Evolutionary conservation across 169 alveolate genomes (phyloP).

Genomic region (Miamiensis avidus): DNA sequence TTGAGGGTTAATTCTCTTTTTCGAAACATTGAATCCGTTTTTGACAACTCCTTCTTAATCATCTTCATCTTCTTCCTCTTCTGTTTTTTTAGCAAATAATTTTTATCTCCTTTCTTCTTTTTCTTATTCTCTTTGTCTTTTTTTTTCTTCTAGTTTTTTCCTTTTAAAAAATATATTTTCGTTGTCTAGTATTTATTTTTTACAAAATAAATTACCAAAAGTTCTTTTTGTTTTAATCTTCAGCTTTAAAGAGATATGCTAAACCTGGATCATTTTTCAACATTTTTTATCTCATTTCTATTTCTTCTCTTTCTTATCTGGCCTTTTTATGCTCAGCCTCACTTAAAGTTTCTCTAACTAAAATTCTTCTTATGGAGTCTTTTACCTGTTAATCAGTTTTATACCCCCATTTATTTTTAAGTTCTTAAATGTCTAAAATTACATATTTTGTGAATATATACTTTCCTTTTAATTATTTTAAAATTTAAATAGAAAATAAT

Average conservation of each 20-base stretch:
- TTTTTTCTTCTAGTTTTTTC: conserved; percentile 16
- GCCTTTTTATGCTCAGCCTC: conserved; percentile 17
- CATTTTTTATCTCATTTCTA: conserved; percentile 9
- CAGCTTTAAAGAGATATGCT: conserved; percentile 13
- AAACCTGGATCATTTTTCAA: conserved; percentile 29
- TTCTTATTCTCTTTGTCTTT: conserved; percentile 9
- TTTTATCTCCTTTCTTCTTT: conserved; percentile 20
- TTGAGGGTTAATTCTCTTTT: conserved; percentile 9
- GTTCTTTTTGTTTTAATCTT: neutral
- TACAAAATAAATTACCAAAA: neutral
- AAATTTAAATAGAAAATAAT: too few relatives aligned
- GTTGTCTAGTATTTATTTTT: too few relatives aligned
- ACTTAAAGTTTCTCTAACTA: conserved; percentile 13
- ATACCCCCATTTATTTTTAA: conserved; percentile 7
- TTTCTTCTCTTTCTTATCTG: conserved; percentile 26
- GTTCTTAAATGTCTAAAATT: neutral
- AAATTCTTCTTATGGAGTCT: conserved; percentile 21
- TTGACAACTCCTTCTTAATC: neutral
- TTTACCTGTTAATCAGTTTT: neutral
- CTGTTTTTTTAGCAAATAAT: neutral
- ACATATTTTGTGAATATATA: neutral
- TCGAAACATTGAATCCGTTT: neutral
- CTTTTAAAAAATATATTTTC: neutral
- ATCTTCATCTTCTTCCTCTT: neutral
- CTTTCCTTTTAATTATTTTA: conserved; percentile 3